phyloP scores from a whole-genome alignment of 2,329 filamentous ascomycete species.

The Colletotrichum echinochloae region DNA sequence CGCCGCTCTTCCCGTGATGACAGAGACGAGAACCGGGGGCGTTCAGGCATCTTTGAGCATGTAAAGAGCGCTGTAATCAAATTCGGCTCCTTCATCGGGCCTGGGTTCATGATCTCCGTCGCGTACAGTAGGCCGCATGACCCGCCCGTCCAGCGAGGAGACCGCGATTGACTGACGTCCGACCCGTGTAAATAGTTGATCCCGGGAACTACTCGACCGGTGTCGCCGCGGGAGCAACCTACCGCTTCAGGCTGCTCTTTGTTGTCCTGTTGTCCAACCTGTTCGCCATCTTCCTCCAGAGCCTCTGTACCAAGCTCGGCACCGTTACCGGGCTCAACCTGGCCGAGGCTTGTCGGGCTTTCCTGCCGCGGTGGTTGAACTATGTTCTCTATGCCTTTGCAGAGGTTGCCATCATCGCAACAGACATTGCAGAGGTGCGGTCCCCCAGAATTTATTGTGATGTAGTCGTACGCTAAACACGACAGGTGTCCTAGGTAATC shows the following conservation, averaged over 20 bases:
- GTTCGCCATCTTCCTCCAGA: conserved; percentile 78
- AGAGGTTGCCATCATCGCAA: conserved; percentile 77
- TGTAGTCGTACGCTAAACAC: neutral
- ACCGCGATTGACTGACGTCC: neutral
- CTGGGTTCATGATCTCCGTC: conserved; percentile 74
- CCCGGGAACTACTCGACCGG: conserved; percentile 79
- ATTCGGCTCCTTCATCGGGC: conserved; percentile 71
- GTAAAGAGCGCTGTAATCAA: conserved; percentile 54
- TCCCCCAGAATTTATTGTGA: no score
- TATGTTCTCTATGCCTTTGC: conserved; percentile 71
- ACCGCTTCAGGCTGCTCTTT: conserved; percentile 75
- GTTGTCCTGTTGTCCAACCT: conserved; percentile 76
- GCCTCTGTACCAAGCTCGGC: conserved; percentile 75
- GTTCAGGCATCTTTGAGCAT: neutral
- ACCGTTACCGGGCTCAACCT: conserved; percentile 77
- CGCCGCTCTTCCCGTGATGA: neutral
- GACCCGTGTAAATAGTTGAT: conserved; percentile 55
- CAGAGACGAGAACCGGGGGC: neutral
- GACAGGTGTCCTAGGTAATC: conserved; percentile 64
- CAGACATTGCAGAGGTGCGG: conserved; percentile 74
- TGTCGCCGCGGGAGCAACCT: conserved; percentile 74
- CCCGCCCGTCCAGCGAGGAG: neutral
- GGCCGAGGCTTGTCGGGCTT: conserved; percentile 73
- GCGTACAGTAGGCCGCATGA: conserved; percentile 62
- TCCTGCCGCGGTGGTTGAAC: conserved; percentile 75